Conservation (phyloP, 139 green algal species). For the Chlamydomonas eustigma region DNA sequence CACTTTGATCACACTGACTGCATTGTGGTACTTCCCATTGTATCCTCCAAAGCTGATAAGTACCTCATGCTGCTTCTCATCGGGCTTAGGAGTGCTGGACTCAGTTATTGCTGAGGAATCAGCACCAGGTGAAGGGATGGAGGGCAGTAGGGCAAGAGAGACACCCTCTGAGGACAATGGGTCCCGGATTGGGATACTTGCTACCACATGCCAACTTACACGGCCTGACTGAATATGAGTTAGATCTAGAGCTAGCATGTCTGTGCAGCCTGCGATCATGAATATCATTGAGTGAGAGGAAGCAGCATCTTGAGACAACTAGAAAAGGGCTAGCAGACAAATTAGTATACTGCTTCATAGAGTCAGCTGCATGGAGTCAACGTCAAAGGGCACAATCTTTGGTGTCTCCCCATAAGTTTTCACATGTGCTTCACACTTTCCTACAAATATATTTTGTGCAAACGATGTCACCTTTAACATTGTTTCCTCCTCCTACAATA, state of each 20-base stretch:
- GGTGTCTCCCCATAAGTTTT: too few relatives aligned
- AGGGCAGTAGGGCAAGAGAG: constrained; percentile 5
- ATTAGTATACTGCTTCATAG: too few relatives aligned
- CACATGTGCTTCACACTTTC: too few relatives aligned
- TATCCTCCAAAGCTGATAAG: constrained; percentile 76
- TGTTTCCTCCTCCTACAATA: constrained; percentile 90
- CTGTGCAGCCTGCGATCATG: constrained; percentile 54
- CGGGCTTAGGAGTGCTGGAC: neutral
- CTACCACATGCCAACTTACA: constrained; percentile 34
- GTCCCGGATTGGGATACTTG: constrained; percentile 35
- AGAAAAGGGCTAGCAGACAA: too few relatives aligned
- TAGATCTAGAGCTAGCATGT: constrained; percentile 82
- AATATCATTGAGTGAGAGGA: too few relatives aligned
- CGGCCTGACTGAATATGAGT: constrained; percentile 13
- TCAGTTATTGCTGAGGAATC: neutral
- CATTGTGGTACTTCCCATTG: constrained; percentile 69
- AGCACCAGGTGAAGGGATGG: neutral
- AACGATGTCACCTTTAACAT: constrained; percentile 40
- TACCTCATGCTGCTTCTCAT: neutral
- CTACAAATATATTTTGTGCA: too few relatives aligned
- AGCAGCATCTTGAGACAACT: too few relatives aligned
- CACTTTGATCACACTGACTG: constrained; percentile 27
- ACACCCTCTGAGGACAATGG: constrained; percentile 66
- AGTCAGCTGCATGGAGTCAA: too few relatives aligned
- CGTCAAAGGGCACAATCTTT: too few relatives aligned